Percentiles rank a stretch among this genome's conserved stretches.
These are phyloP conservation scores for Raffaelea ambrosiae DNA, from an alignment of 2,329 filamentous ascomycete species.

Conservation along the genomic window DNA sequence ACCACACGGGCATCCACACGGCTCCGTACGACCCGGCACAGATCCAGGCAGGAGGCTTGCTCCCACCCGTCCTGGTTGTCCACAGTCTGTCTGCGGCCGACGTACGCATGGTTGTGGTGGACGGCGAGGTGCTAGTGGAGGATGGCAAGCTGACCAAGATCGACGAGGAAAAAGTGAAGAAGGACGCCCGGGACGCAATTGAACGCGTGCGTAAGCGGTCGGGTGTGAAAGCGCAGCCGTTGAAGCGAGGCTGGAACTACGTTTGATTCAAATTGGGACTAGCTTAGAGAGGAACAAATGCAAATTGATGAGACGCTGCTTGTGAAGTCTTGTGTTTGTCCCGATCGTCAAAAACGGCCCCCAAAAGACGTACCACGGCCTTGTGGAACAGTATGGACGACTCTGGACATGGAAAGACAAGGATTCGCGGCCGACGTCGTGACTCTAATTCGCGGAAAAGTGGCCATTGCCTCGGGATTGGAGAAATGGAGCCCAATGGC, in stretches of 20 bases:
- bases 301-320: no score
- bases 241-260: not conserved
- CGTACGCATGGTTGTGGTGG: slow-evolving; percentile 1
- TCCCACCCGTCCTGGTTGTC: not conserved
- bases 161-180: slow-evolving; percentile 1
- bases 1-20: slow-evolving; percentile 1
- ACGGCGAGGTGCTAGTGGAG: not conserved
- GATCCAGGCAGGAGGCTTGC: not conserved
- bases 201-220: not conserved
- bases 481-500: no score
- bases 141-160: not conserved
- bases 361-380: no score
- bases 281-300: no score
- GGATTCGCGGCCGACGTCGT: no score
- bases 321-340: no score
- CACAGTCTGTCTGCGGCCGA: not conserved
- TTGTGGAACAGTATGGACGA: no score
- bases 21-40: not conserved
- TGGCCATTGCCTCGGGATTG: no score
- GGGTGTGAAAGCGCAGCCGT: not conserved
- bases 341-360: no score
- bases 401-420: no score
- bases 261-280: no score
- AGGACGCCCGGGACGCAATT: not conserved
- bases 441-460: no score